phyloP scores from a whole-genome alignment of 2,329 filamentous ascomycete genomes.

The Didymella arachidicola region DNA sequence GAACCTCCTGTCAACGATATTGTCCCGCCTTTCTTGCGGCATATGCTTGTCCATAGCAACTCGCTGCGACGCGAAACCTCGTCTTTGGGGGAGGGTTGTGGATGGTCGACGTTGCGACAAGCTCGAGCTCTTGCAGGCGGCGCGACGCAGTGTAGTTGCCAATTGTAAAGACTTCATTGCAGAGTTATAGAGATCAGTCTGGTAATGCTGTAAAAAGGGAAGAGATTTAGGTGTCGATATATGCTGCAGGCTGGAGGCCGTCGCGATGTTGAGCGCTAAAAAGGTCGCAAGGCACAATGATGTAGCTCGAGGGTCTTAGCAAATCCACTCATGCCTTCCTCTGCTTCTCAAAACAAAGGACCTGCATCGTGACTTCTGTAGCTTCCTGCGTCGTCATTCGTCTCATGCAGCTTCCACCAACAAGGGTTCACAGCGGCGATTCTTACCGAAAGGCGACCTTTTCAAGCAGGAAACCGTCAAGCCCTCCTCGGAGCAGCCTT shows the following conservation, averaged over 20 bases:
- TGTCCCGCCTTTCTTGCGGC: slow-evolving; percentile 31
- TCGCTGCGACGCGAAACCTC: slow-evolving; percentile 20
- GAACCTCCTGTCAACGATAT: slow-evolving; percentile 28
- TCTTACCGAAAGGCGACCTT: background rate
- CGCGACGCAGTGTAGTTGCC: background rate
- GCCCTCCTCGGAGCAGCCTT: background rate
- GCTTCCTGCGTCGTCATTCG: slow-evolving; percentile 1
- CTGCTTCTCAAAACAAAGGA: slow-evolving; percentile 3
- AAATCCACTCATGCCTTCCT: background rate
- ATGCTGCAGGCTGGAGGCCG: background rate
- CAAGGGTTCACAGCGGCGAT: background rate
- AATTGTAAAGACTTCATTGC: slow-evolving; percentile 3
- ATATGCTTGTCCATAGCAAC: slow-evolving; percentile 23
- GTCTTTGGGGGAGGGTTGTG: slow-evolving; percentile 15
- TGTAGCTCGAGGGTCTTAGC: slow-evolving; percentile 1
- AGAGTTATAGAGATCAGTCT: background rate
- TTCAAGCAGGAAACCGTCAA: slow-evolving; percentile 5
- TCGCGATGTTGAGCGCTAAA: background rate
- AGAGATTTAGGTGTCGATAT: background rate
- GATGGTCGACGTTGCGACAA: slow-evolving; percentile 12
- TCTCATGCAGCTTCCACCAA: background rate
- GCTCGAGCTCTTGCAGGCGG: background rate
- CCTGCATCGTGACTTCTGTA: slow-evolving; percentile 12
- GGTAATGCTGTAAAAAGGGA: background rate
- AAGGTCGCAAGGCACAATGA: background rate